Evolutionary conservation across 208 protist species (phyloP), one percentile per base, ranked within the genome.

Genomic region (Acanthamoeba lenticulata): DNA sequence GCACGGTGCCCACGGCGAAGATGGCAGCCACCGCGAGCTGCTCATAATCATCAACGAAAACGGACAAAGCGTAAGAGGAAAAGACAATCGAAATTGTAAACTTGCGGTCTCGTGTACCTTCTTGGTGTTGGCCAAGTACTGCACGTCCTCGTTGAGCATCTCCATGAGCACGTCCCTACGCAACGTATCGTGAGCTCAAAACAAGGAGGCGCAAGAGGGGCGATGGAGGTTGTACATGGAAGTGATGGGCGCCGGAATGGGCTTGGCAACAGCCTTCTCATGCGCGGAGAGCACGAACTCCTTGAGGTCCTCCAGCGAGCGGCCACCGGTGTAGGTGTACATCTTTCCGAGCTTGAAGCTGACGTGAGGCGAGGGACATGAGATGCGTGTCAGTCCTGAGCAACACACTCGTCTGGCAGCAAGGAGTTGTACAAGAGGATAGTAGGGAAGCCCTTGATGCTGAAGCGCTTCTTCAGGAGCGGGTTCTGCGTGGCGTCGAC

Each of bases 341-440:
- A 44, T 11, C 52, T 83, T 74, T 15, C 90, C 90, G 19, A 90
- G 24, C 52, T 94, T 94, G 42, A 94, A 62, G 52, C 90, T 94
- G 13, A 55, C 5, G 21, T 15, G 15, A 13, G 11, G 21, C 29
- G 32, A 21, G 32, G 19, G 42, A 44, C 17, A 32, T 36, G 38
- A 32, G n/a, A 5, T 86, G 77, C 19, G 45, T 3, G n/a, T 40
- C 11, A 1, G 45, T 11, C 57, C 36, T 29, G 11, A 83, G 11
- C 11, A 4, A 83, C 13, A 83, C 13, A 83, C 7, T 6, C 7
- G n/a, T 72, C 36, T 15, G 7, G 15, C 45, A 91, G 29, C 19
- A 45, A 17, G 32, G 27, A 34, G 45, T 13, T 3, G 86, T 85
- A 94, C 90, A 94, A 94, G 65, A 86, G 17, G 27, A 94, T 57